Base-by-base conservation (phyloP, 2,329 filamentous ascomycete genomes). In the Volutella citrinella region DNA sequence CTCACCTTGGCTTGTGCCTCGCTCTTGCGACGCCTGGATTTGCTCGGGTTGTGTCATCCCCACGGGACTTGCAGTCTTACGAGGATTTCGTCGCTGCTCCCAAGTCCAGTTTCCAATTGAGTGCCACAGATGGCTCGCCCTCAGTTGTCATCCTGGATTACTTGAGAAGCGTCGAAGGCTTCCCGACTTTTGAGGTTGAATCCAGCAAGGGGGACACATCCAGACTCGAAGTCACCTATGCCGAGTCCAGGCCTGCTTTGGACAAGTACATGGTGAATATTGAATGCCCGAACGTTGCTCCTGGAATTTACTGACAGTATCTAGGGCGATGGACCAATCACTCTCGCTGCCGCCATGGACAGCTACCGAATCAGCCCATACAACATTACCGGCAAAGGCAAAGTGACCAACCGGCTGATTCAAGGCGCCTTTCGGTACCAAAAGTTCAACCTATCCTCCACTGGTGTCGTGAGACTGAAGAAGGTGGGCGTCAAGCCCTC, bases 381-480 rank as follows among this genome's bases (percentile, higher is more conserved):
- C 44, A 61, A 61, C 32, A 49, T 64, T 30, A 54, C 49, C 7
- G 34, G 33, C 5, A 26, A 42, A 5, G 43, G 34, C 1, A 25
- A 32, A n/a, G 42, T 56, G 16, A 51, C 43, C 1, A 62, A 60
- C 38, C 51, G 54, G n/a, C 49, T 63, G 6, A 48, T 63, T n/a
- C 60, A 62, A 40, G 60, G 60, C 6, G 56, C 48, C 9, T 54
- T 62, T 21, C 46, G 59, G 6, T 64, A 63, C 38, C 60, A 64
- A 40, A 61, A 62, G 39, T 43, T 63, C 10, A 61, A 57, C 20
- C 43, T 64, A 1, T 59, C 54, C 2, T 55, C 52, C 3, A 33
- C 51, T 3, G 59, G 57, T 2, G 40, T 45, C 7, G 33, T 63
- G 1, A 34, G 43, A 2, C 36, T 63, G 1, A 40, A 40, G 1